Base-by-base conservation (phyloP, 805 yeast genomes). In the Candida tallmaniae region DNA sequence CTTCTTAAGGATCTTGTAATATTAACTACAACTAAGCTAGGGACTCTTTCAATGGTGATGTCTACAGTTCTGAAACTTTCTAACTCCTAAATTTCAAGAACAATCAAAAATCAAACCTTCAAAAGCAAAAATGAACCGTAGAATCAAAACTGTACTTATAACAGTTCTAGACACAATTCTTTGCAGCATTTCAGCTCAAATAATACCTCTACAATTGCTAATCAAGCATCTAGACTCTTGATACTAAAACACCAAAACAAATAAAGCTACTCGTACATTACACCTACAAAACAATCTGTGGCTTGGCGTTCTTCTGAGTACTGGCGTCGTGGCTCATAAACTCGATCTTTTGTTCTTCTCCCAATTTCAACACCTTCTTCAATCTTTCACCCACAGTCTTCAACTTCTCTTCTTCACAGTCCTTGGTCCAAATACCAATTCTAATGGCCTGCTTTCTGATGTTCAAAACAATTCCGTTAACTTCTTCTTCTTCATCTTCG, bases 341-440 rank as follows among this genome's bases (percentile, higher is more conserved):
- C 69, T 89, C 97, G 50, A 90, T 70, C 56, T 77, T 76, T 50
- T 83, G 90, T 43, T 70, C 77, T 33, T 78, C 88, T 40, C 73
- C 67, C 53, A 90, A 75, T 60, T 78, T 82, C 58, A 90, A 73
- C 31, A 85, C 86, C 62, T 77, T 80, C 75, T 87, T 90, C 65
- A 90, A 84, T 58, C 81, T 80, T 57, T 78, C 80, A 53, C 97
- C 97, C 48, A 87, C 81, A 47, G 83, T 76, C 48, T 67, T 73
- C 56, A 84, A 73, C 46, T 83, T 65, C 34, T 58, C 53, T 44
- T 71, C 80, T 49, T 79, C 76, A 51, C 83, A 77, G 42, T 89
- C 75, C 60, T 80, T 82, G 45, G 97, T 90, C 98, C 98, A 90
- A 59, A 90, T 70, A 55, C 94, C 90, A 59, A 90, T 74, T 64